Evolutionary conservation across 441 rosid species (phyloP).

Genomic region (Populus hybrid): DNA sequence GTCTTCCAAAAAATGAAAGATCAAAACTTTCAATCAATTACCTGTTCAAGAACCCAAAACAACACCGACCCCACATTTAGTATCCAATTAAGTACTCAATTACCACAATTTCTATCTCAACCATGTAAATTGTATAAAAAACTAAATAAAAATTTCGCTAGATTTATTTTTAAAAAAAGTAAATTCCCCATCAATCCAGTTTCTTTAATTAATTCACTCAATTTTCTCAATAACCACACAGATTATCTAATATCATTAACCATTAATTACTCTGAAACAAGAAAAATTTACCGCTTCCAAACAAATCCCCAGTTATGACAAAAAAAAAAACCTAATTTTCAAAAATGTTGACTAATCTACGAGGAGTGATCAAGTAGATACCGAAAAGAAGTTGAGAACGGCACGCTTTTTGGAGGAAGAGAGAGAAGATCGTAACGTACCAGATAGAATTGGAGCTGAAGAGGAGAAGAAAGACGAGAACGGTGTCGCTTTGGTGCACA

Average conservation of each 20-base stretch:
- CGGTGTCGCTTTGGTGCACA: constrained; percentile 16
- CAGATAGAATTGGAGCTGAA: background rate
- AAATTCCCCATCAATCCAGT: background rate
- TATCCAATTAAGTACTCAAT: background rate
- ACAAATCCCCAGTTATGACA: background rate
- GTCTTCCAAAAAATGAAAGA: background rate
- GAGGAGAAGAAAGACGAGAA: background rate
- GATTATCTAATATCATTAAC: background rate
- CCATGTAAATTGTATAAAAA: background rate
- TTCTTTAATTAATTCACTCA: background rate
- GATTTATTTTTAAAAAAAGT: background rate
- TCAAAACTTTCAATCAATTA: background rate
- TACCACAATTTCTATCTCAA: background rate
- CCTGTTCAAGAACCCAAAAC: background rate
- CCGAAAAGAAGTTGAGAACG: background rate
- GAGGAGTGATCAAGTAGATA: background rate
- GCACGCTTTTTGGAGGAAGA: background rate
- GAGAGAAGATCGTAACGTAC: constrained; percentile 10
- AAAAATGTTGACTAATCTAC: constrained; percentile 11
- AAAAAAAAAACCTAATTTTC: background rate
- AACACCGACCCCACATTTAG: background rate
- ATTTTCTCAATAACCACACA: background rate
- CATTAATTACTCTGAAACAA: background rate
- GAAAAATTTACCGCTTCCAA: background rate
- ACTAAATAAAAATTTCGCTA: background rate